Evolutionary conservation across 2,329 filamentous ascomycete genomes (phyloP).

Genomic region (Metarhizium humberi): DNA sequence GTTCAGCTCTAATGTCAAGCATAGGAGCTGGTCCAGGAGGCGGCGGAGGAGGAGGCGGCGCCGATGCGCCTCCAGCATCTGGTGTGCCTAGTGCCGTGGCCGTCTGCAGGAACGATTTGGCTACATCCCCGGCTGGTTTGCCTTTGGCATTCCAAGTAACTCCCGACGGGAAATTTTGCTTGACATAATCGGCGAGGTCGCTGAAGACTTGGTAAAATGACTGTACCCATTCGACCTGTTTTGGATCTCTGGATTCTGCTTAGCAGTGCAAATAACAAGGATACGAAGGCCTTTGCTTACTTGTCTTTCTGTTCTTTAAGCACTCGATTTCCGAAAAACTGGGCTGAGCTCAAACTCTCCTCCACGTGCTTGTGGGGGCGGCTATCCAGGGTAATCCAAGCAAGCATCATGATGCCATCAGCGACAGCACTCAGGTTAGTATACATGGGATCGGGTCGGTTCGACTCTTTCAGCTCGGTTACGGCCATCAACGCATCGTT

Average conservation of each 20-base stretch:
- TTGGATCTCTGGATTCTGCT: conserved; percentile 50
- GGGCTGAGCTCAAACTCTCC: conserved; percentile 72
- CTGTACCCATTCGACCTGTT: conserved; percentile 81
- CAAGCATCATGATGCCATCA: conserved; percentile 81
- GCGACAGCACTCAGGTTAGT: conserved; percentile 80
- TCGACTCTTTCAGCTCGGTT: conserved; percentile 71
- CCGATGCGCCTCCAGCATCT: conserved; percentile 37
- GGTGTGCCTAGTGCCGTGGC: conserved; percentile 32
- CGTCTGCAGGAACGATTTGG: conserved; percentile 41
- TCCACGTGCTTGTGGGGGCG: conserved; percentile 81
- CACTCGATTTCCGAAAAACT: conserved; percentile 93
- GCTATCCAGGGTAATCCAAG: conserved; percentile 79
- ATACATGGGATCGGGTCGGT: conserved; percentile 65
- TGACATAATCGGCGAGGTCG: conserved; percentile 73
- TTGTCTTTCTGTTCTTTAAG: conserved; percentile 80
- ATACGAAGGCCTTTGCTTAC: conserved; percentile 17
- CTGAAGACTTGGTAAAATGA: conserved; percentile 89
- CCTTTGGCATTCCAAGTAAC: conserved; percentile 81
- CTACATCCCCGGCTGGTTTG: conserved; percentile 59
- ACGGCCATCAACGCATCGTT: conserved; percentile 75
- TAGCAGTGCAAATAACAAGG: neutral
- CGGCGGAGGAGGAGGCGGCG: conserved; percentile 57
- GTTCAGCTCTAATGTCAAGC: conserved; percentile 45
- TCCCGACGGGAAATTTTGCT: conserved; percentile 70
- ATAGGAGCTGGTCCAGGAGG: conserved; percentile 63